Evolutionary conservation across 1,284 basidiomycete genomes (phyloP), one percentile per base, ranked within the genome.

Genomic region (Naganishia cerealis): DNA sequence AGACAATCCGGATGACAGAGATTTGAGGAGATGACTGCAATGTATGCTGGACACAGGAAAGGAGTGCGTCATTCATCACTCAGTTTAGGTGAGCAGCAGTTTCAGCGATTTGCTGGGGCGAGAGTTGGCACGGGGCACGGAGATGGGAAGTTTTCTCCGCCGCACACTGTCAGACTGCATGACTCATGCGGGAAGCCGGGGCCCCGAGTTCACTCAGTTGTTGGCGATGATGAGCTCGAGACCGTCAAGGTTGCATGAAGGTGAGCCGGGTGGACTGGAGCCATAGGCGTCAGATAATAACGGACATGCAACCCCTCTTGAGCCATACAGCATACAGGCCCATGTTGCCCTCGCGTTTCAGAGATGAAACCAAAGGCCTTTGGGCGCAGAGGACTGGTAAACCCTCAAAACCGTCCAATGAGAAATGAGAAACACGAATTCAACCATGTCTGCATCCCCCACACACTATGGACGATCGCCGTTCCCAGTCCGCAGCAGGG

Each of bases 21-120:
- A 33, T 15, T 46, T 6, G 16, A 18, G 16, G 13, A 46, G 43
- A 46, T 46, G 43, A 46, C 7, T 46, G 43, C 29, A 33, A 46
- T 46, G 16, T 18, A 46, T 15, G 29, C 1, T 29, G 36, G 36
- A 36, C 26, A 56, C 9, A 21, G n/a, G 15, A 18, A 39, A 33
- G 54, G 38, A 36, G 18, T 56, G 54, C 54, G 54, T 56, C 36
- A 56, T 56, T 39, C 12, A n/a, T n/a, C 48, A 6, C 8, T 16
- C 48, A 10, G n/a, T 33, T 33, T 8, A 50, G 48, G n/a, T 50
- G 48, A 16, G 2, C 13, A 21, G 48, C 10, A n/a, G 8, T n/a
- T 50, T 10, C 8, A 13, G 18, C 53, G 4, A 26, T 16, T 38
- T 24, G 7, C 24, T 21, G 9, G 4, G 46, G 46, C 46, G n/a